Conservation (phyloP, 352 stramenopile genomes). For the Saprolegnia parasitica region DNA sequence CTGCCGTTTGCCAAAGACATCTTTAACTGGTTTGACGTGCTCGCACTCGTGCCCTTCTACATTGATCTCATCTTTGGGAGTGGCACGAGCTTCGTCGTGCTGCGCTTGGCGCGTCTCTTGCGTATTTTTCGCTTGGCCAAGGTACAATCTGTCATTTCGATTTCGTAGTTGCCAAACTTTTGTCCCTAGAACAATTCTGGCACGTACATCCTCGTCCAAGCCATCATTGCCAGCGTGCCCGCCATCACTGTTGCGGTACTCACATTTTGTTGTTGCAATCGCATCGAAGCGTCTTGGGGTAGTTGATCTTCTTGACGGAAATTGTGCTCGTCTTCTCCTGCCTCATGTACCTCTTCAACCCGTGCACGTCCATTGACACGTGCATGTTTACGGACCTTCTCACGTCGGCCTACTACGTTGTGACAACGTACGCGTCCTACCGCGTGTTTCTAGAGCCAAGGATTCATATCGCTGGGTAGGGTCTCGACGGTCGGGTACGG, state of each 20-base stretch:
- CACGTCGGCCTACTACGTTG: slow-evolving; percentile 69
- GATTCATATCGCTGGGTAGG: slow-evolving; percentile 1
- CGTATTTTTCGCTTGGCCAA: slow-evolving; percentile 74
- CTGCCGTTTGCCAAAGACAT: slow-evolving; percentile 64
- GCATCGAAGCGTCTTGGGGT: neutral
- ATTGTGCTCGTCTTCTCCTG: slow-evolving; percentile 78
- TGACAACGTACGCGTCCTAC: slow-evolving; percentile 40
- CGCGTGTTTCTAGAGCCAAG: no score
- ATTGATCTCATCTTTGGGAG: slow-evolving; percentile 63
- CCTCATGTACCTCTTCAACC: slow-evolving; percentile 77
- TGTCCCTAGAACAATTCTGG: slow-evolving; percentile 58
- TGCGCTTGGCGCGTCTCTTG: slow-evolving; percentile 61
- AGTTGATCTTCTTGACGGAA: slow-evolving; percentile 73
- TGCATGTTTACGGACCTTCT: slow-evolving; percentile 66
- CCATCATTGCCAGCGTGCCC: slow-evolving; percentile 64
- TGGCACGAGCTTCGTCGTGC: slow-evolving; percentile 68
- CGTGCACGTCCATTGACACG: slow-evolving; percentile 56
- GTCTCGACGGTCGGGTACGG: slow-evolving; percentile 73
- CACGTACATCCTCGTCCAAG: slow-evolving; percentile 69
- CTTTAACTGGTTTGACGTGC: slow-evolving; percentile 82
- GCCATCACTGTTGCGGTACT: slow-evolving; percentile 58
- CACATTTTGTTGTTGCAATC: neutral
- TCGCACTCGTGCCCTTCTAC: slow-evolving; percentile 68
- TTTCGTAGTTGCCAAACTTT: neutral
- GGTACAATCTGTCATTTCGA: neutral